These are phyloP conservation scores for Cercis canadensis DNA, from an alignment of 306 rosid species.

Conservation along the genomic window DNA sequence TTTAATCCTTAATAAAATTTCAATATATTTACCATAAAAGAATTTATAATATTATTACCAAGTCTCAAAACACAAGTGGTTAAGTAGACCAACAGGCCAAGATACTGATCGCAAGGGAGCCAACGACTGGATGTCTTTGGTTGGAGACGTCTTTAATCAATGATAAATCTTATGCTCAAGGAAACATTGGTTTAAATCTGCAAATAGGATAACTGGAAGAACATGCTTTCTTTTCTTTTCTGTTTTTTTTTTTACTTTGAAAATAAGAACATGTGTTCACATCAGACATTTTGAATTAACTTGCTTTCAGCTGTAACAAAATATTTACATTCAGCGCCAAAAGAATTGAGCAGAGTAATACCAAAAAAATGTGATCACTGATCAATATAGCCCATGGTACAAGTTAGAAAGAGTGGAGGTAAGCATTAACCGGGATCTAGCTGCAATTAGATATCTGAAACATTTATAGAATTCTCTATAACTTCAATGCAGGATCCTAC, in stretches of 20 bases:
- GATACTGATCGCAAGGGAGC: background rate
- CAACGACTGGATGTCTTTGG: background rate
- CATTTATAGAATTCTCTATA: constrained; percentile 67
- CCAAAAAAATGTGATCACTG: no score
- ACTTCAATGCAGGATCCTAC: constrained; percentile 77
- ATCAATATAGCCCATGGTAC: constrained; percentile 8
- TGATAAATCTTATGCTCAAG: background rate
- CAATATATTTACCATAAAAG: no score
- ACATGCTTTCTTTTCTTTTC: no score
- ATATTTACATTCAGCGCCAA: background rate
- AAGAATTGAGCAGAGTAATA: constrained; percentile 13
- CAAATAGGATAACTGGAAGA: background rate
- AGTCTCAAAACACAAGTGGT: no score
- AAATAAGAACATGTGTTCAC: background rate
- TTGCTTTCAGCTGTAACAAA: constrained; percentile 24
- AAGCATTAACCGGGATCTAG: no score
- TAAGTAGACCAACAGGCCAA: no score
- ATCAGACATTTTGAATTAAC: background rate
- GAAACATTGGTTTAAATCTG: background rate
- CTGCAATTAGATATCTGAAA: constrained; percentile 50
- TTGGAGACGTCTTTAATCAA: no score
- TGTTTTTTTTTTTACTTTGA: no score
- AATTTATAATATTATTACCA: no score
- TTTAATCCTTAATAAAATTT: no score
- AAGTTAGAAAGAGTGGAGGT: background rate